A percentile compares a stretch with the other conserved stretches of the same genome.
Evolutionary conservation across 179 eudicot species (phyloP).

Genomic region (Actinidia arguta): DNA sequence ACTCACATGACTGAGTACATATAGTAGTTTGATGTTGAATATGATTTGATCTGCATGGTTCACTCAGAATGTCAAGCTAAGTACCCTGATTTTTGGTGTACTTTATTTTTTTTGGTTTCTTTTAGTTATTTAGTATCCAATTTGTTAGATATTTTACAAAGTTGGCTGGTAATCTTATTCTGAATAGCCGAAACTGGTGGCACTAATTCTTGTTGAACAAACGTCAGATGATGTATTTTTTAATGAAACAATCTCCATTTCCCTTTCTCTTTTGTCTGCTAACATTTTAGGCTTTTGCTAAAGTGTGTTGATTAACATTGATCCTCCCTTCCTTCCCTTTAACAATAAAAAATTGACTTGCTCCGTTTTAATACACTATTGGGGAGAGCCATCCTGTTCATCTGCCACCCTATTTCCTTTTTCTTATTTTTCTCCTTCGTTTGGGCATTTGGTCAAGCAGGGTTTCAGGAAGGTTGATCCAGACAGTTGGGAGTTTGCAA

Average conservation of each 20-base stretch:
- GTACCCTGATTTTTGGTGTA: too few species aligned
- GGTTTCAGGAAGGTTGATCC: conserved; percentile 94
- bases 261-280: not conserved
- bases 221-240: not conserved
- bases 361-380: not conserved
- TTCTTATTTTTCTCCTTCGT: not conserved
- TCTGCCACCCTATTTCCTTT: not conserved
- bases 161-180: not conserved
- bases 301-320: not conserved
- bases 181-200: not conserved
- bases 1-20: too few species aligned
- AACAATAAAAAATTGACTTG: not conserved
- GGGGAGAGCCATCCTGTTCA: conserved; percentile 6
- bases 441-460: conserved; percentile 43
- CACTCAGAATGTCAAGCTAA: too few species aligned
- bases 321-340: not conserved
- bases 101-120: too few species aligned
- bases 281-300: not conserved
- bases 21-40: too few species aligned
- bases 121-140: too few species aligned
- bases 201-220: conserved; percentile 14
- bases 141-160: too few species aligned
- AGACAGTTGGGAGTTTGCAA: conserved; percentile 94
- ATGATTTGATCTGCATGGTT: too few species aligned
- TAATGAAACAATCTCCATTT: not conserved